phyloP scores from a whole-genome alignment of 176 grass and related monocot genomes.

The Bolboschoenus planiculmis region DNA sequence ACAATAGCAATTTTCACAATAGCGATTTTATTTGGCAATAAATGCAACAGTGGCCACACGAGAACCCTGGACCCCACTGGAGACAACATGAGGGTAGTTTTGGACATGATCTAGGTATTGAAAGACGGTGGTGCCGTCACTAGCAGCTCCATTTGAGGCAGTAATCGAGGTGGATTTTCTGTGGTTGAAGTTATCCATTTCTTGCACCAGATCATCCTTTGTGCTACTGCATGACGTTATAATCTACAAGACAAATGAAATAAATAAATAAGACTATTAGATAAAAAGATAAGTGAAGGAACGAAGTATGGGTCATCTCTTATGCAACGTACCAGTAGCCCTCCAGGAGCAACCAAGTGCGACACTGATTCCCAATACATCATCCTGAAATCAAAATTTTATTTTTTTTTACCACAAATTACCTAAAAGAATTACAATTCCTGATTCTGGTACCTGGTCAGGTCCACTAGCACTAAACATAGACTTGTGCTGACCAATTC shows the following conservation, averaged over 20 bases:
- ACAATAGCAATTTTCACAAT: not conserved
- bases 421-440: not conserved
- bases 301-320: not conserved
- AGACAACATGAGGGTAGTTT: constrained; percentile 70
- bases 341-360: constrained; percentile 62
- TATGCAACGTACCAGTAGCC: constrained; percentile 54
- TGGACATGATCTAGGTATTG: constrained; percentile 76
- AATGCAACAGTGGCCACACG: constrained; percentile 87
- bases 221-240: constrained; percentile 89
- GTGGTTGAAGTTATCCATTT: constrained; percentile 63
- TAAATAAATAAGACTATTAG: not conserved
- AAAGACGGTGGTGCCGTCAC: constrained; percentile 30
- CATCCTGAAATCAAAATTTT: constrained; percentile 39
- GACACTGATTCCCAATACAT: constrained; percentile 85
- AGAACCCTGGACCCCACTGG: constrained; percentile 76
- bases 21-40: constrained; percentile 16
- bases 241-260: constrained; percentile 37
- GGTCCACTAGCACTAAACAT: not conserved
- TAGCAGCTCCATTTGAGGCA: constrained; percentile 23
- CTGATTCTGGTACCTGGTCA: not conserved
- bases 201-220: constrained; percentile 75
- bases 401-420: not conserved
- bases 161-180: constrained; percentile 25
- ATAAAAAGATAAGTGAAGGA: not conserved
- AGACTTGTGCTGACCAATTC: not conserved